phyloP scores from a whole-genome alignment of 208 protist species.

The Plasmodiophora brassicae region DNA sequence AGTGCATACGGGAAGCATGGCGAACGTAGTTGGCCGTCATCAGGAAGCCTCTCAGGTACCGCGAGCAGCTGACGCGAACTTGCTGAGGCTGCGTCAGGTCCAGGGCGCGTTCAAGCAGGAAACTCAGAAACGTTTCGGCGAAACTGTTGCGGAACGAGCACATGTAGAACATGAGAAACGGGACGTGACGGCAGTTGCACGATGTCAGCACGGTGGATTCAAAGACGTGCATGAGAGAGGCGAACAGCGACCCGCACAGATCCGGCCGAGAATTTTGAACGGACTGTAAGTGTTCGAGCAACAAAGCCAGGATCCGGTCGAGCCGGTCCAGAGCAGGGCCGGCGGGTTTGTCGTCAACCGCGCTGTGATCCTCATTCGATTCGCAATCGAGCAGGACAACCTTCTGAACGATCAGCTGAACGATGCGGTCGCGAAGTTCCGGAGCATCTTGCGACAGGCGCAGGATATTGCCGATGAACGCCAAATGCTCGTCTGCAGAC shows the following conservation, averaged over 20 bases:
- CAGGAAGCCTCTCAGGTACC: not conserved
- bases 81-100: not conserved
- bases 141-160: not conserved
- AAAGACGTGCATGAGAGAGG: not conserved
- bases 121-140: not conserved
- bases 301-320: not conserved
- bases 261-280: not conserved
- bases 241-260: not conserved
- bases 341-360: not conserved
- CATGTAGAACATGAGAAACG: not conserved
- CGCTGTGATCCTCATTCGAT: not conserved
- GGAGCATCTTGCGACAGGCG: not conserved
- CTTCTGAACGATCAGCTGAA: not conserved
- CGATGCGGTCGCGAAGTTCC: not conserved
- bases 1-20: constrained; percentile 6
- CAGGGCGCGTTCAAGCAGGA: not conserved
- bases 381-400: constrained; percentile 1
- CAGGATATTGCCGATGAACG: not conserved
- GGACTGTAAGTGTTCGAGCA: not conserved
- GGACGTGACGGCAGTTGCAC: not conserved
- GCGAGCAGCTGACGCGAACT: not conserved
- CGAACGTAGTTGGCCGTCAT: not conserved
- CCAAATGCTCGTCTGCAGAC: not conserved
- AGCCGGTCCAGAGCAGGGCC: too few species aligned
- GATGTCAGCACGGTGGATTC: not conserved